phyloP scores from a whole-genome alignment of 768 basidiomycete genomes.

The Punctularia strigosozonata region DNA sequence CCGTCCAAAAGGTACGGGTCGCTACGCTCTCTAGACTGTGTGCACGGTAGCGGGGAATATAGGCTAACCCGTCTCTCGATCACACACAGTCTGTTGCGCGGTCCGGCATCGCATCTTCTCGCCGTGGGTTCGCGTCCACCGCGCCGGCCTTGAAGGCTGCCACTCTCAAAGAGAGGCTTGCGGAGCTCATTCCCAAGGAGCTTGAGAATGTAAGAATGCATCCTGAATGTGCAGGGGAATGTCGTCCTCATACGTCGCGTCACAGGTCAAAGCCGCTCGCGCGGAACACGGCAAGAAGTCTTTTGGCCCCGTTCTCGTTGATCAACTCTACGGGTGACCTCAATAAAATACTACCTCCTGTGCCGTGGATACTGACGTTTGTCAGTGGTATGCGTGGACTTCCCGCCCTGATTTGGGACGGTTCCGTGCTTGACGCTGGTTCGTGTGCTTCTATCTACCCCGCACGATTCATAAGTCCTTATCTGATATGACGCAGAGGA shows the following conservation, averaged over 20 bases:
- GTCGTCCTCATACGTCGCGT: too few species aligned
- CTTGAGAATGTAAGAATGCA: slow-evolving; percentile 47
- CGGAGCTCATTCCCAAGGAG: slow-evolving; percentile 87
- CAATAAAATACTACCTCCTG: slow-evolving; percentile 1
- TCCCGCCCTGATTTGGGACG: slow-evolving; percentile 96
- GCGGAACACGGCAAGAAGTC: slow-evolving; percentile 84
- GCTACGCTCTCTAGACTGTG: slow-evolving; percentile 23
- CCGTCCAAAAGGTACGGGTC: slow-evolving; percentile 21
- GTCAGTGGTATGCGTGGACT: slow-evolving; percentile 76
- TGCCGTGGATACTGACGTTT: slow-evolving; percentile 6
- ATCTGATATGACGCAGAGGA: slow-evolving; percentile 43
- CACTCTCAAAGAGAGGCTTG: slow-evolving; percentile 84
- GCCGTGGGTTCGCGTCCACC: slow-evolving; percentile 61
- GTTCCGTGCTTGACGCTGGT: slow-evolving; percentile 93
- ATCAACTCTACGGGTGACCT: slow-evolving; percentile 79
- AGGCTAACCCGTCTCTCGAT: slow-evolving; percentile 1
- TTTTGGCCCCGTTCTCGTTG: slow-evolving; percentile 84
- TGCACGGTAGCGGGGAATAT: too few species aligned
- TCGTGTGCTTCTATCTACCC: slow-evolving; percentile 12
- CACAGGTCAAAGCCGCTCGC: slow-evolving; percentile 81
- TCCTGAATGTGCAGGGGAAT: too few species aligned
- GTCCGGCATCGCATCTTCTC: slow-evolving; percentile 26
- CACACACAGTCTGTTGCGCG: slow-evolving; percentile 2
- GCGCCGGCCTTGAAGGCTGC: slow-evolving; percentile 51
- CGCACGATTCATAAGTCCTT: slow-evolving; percentile 4